Percentiles rank a stretch among this genome's conserved stretches.
Evolutionary conservation across 257 asterid genomes (phyloP).

Genomic region (Salvia rosmarinus): DNA sequence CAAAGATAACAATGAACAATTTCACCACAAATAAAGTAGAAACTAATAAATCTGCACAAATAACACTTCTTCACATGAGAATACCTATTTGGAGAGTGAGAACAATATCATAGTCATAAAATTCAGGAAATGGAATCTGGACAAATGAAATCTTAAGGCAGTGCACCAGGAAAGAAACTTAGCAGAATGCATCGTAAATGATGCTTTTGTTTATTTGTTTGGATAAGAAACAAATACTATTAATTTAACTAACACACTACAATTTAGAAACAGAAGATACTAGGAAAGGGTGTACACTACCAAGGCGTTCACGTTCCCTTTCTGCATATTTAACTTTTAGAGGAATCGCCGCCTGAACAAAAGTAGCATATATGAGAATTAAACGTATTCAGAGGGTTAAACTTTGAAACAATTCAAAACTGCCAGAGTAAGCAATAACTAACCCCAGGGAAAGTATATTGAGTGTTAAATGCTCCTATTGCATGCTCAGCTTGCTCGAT

Average conservation of each 20-base stretch:
- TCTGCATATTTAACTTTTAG: constrained; percentile 78
- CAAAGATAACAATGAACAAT: not conserved
- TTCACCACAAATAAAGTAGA: constrained; percentile 8
- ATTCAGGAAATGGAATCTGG: not conserved
- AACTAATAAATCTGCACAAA: constrained; percentile 12
- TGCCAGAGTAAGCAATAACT: constrained; percentile 40
- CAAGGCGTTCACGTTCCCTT: constrained; percentile 75
- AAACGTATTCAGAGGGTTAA: constrained; percentile 24
- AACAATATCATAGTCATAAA: not conserved
- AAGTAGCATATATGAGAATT: constrained; percentile 26
- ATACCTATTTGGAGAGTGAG: not conserved
- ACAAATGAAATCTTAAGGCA: constrained; percentile 16
- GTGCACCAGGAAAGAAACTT: not conserved
- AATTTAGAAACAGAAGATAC: not conserved
- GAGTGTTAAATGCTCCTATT: constrained; percentile 58
- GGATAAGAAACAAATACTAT: not conserved
- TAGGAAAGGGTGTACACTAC: constrained; percentile 37
- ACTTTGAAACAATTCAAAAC: constrained; percentile 3
- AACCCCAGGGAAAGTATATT: constrained; percentile 79
- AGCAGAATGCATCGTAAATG: not conserved
- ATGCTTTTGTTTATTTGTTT: not conserved
- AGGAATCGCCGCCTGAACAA: constrained; percentile 60
- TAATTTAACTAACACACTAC: not conserved
- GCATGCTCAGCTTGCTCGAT: constrained; percentile 81
- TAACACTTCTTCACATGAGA: constrained; percentile 1